Conservation (phyloP, 1,284 basidiomycete species). For the Xerocomus cyaneibrunnescens region DNA sequence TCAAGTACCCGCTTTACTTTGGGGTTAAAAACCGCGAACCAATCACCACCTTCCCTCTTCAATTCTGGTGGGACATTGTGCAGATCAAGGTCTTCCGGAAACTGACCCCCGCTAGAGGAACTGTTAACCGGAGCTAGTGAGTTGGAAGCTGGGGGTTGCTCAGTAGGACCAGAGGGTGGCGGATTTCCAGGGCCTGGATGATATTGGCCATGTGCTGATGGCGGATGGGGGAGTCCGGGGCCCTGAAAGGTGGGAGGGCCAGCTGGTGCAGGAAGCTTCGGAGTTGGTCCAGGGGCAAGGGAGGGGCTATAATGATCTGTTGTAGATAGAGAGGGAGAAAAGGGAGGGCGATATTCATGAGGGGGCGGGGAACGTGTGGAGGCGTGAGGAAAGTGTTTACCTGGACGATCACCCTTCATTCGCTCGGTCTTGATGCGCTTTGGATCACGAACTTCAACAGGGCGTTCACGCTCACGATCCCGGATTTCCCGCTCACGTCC, state of each 20-base stretch:
- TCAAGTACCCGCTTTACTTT: conserved; percentile 82
- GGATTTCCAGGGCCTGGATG: conserved; percentile 38
- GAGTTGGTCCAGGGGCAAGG: conserved; percentile 35
- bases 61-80: conserved; percentile 49
- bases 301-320: conserved; percentile 38
- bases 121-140: conserved; percentile 30
- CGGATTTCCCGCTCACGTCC: conserved; percentile 40
- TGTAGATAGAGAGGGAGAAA: conserved; percentile 22
- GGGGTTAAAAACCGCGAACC: conserved; percentile 94
- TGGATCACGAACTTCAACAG: conserved; percentile 40
- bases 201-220: conserved; percentile 36
- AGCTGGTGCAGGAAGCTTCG: conserved; percentile 34
- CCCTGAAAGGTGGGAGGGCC: conserved; percentile 38
- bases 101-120: conserved; percentile 34
- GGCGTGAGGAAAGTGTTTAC: conserved; percentile 32
- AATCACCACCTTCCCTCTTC: conserved; percentile 87
- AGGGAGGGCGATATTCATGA: conserved; percentile 30
- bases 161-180: conserved; percentile 27
- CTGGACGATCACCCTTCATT: conserved; percentile 41
- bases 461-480: conserved; percentile 38
- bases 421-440: conserved; percentile 50
- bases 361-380: conserved; percentile 28
- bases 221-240: conserved; percentile 38
- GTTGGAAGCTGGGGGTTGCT: conserved; percentile 27
- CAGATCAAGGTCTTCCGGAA: conserved; percentile 50